Evolutionary conservation across 306 rosid species (phyloP).

Genomic region (Pyrus betulifolia): DNA sequence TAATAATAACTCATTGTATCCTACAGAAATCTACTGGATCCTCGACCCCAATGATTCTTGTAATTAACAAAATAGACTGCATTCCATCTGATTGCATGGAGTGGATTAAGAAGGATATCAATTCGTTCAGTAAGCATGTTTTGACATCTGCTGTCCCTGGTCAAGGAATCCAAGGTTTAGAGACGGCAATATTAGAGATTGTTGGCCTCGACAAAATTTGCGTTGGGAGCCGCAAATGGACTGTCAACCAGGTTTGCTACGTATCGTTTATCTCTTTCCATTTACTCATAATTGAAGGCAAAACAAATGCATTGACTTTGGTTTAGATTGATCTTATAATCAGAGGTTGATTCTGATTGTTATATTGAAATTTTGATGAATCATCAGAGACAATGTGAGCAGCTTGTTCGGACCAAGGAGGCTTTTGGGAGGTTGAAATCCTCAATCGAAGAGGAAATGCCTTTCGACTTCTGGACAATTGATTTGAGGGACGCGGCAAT

Average conservation of each 20-base stretch:
- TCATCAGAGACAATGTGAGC: conserved; percentile 91
- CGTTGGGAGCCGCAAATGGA: conserved; percentile 78
- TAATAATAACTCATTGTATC: neutral
- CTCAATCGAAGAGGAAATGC: conserved; percentile 73
- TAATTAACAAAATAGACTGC: conserved; percentile 79
- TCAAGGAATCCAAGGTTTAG: conserved; percentile 77
- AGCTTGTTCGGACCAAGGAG: conserved; percentile 84
- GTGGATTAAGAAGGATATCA: conserved; percentile 19
- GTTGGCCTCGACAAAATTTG: conserved; percentile 65
- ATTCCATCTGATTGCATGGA: conserved; percentile 36
- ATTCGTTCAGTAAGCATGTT: conserved; percentile 54
- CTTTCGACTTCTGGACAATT: conserved; percentile 91
- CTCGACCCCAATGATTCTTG: conserved; percentile 72
- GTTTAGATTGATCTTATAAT: neutral
- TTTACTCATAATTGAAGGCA: neutral
- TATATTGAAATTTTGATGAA: conserved; percentile 6
- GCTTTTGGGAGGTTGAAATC: conserved; percentile 65
- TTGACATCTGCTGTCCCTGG: conserved; percentile 86
- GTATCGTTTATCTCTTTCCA: neutral
- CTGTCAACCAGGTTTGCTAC: conserved; percentile 70
- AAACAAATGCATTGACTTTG: neutral
- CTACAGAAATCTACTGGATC: conserved; percentile 60
- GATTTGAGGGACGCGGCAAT: conserved; percentile 84
- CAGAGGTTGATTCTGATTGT: neutral
- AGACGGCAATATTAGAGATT: conserved; percentile 61